These are phyloP conservation scores for Adiantum capillusveneris DNA, from an alignment of 75 land plant species.

Conservation along the genomic window DNA sequence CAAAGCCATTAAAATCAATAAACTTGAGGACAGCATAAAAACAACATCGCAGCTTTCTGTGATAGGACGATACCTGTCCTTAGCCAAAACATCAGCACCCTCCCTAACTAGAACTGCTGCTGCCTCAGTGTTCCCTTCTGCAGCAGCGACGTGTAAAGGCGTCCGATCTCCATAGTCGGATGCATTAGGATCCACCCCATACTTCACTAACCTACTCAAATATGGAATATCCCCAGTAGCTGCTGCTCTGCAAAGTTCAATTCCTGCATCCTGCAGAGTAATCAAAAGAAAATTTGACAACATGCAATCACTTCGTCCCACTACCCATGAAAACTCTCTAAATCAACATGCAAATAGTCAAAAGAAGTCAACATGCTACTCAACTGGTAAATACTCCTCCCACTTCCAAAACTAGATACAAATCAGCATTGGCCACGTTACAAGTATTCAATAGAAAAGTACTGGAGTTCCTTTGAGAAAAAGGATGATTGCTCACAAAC, in stretches of 20 bases:
- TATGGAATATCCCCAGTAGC: constrained; percentile 55
- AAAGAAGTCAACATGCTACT: too few species aligned
- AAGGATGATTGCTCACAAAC: too few species aligned
- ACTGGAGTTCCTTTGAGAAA: too few species aligned
- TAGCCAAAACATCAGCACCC: constrained; percentile 68
- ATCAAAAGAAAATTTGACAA: too few species aligned
- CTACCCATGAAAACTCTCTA: too few species aligned
- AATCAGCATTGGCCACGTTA: too few species aligned
- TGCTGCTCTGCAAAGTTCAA: constrained; percentile 52
- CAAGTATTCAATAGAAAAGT: too few species aligned
- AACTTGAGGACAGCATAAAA: background rate
- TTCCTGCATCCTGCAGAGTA: constrained; percentile 50
- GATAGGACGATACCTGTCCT: constrained; percentile 49
- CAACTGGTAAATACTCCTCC: too few species aligned
- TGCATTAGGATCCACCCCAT: constrained; percentile 59
- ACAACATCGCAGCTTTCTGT: background rate
- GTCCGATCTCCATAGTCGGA: constrained; percentile 66
- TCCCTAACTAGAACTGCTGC: constrained; percentile 52
- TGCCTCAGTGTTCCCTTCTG: constrained; percentile 48
- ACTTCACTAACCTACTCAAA: constrained; percentile 45
- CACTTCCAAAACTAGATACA: too few species aligned
- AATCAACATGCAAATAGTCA: too few species aligned
- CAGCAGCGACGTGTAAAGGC: constrained; percentile 76
- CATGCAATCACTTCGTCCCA: too few species aligned
- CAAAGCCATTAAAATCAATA: background rate